Base-by-base conservation (phyloP, 2,329 filamentous ascomycete species). In the Aspergillus ustus region DNA sequence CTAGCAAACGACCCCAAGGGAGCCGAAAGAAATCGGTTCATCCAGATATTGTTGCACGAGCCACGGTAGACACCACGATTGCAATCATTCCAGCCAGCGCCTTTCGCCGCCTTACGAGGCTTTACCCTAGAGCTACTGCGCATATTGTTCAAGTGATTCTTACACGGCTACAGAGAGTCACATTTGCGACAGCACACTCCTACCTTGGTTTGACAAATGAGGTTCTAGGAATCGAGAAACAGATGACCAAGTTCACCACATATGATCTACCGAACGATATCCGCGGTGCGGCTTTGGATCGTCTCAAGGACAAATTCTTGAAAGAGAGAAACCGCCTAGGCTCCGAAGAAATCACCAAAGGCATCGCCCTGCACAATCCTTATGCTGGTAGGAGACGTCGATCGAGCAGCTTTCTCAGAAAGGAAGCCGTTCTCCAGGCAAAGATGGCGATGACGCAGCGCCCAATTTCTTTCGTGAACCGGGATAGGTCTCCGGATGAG, bases 141-240 rank as follows among this genome's bases (percentile, higher is more conserved):
- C 96, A 99, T 72, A 98, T 99, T 66, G 93, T 99, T 6, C 95
- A 99, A 73, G 94, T 99, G 50, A 99, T 99, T 63, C 80, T 99
- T 34, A 97, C 96, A 2, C 87, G 96, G 52, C 89, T 99, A 55
- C 94, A 99, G 74, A 85, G 96, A 68, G 96, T 99, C 2, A 99
- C 95, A 0, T 87, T 99, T 57, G 91, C 93, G 0, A 98, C 96
- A 11, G 95, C 93, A 0, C 95, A 97, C 81, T 91, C 91, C 57
- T 99, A 99, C 71, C 86, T 99, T 17, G 95, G 96, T 1, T 78
- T 99, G 46, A 96, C 92, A 0, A 91, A 89, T 44, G 95, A 99
- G 71, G 94, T 99, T 0, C 78, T 99, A 13, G 90, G 93, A 52
- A 97, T 93, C 0, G 95, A 99, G 74, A 92, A 91, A 74, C 89